phyloP scores from a whole-genome alignment of 495 filamentous ascomycete species.

The Pyronema domesticum region DNA sequence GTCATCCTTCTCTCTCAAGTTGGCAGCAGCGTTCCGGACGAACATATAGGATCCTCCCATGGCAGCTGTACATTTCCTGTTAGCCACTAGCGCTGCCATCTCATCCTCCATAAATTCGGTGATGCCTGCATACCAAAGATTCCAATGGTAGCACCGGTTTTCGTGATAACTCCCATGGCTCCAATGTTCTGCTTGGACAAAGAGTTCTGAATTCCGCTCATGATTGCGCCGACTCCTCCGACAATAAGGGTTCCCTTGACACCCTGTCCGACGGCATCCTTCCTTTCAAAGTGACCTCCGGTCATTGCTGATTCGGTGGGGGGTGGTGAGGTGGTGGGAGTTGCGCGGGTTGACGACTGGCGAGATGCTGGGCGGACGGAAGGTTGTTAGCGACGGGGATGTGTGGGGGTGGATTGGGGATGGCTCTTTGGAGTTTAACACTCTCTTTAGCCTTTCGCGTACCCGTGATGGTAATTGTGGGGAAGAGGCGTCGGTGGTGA shows the following conservation, averaged over 20 bases:
- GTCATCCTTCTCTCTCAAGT: conserved; percentile 61
- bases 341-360: neutral
- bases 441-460: no score
- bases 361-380: neutral
- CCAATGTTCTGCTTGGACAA: conserved; percentile 63
- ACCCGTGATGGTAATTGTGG: no score
- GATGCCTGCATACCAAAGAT: conserved; percentile 39
- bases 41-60: conserved; percentile 69
- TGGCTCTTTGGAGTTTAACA: neutral
- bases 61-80: conserved; percentile 32
- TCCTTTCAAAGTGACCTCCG: conserved; percentile 9
- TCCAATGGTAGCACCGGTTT: conserved; percentile 46
- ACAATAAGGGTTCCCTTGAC: conserved; percentile 46
- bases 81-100: conserved; percentile 22
- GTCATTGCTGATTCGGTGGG: neutral
- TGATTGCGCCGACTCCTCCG: conserved; percentile 48
- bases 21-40: conserved; percentile 50
- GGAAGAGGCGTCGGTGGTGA: no score
- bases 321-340: neutral
- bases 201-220: conserved; percentile 70
- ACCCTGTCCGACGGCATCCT: conserved; percentile 51
- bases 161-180: conserved; percentile 55
- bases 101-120: neutral
- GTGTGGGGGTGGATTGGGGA: neutral
- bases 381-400: conserved; percentile 2